These are phyloP conservation scores for Antrodiella citrinella DNA, from an alignment of 768 basidiomycete species.

Conservation along the genomic window DNA sequence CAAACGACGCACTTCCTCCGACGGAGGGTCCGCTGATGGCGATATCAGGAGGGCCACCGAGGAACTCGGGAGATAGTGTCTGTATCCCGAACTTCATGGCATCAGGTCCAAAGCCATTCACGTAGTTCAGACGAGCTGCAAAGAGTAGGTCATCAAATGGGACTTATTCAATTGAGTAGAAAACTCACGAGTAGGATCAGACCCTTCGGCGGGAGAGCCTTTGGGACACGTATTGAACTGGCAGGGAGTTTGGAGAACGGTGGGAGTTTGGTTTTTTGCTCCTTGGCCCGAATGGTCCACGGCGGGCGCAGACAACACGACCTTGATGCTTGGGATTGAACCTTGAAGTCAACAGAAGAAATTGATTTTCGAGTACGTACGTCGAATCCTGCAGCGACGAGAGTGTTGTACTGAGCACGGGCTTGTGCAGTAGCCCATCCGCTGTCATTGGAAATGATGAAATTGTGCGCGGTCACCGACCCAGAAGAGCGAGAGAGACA, in stretches of 20 bases:
- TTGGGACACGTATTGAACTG: conserved; percentile 26
- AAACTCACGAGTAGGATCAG: conserved; percentile 22
- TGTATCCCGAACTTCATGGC: conserved; percentile 33
- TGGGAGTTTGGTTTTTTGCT: conserved; percentile 28
- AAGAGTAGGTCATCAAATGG: conserved; percentile 20
- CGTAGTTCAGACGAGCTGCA: background rate
- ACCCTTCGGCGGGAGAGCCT: conserved; percentile 24
- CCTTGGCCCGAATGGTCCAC: conserved; percentile 39
- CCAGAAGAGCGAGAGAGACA: background rate
- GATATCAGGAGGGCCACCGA: conserved; percentile 31
- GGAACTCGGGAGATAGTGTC: conserved; percentile 35
- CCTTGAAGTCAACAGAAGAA: background rate
- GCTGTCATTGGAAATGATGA: conserved; percentile 24
- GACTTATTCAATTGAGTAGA: conserved; percentile 27
- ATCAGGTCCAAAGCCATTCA: conserved; percentile 15
- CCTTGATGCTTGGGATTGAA: too few relatives aligned
- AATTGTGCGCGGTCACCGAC: conserved; percentile 7
- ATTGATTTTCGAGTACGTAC: conserved; percentile 15
- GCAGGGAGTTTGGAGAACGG: conserved; percentile 21
- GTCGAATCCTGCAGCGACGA: conserved; percentile 17
- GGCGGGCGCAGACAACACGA: conserved; percentile 39
- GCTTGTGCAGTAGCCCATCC: conserved; percentile 26
- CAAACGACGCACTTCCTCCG: conserved; percentile 11
- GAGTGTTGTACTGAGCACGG: conserved; percentile 20
- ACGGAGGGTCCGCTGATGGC: conserved; percentile 38